Evolutionary conservation across 768 basidiomycete genomes (phyloP).

Genomic region (Plicaturopsis crispa): DNA sequence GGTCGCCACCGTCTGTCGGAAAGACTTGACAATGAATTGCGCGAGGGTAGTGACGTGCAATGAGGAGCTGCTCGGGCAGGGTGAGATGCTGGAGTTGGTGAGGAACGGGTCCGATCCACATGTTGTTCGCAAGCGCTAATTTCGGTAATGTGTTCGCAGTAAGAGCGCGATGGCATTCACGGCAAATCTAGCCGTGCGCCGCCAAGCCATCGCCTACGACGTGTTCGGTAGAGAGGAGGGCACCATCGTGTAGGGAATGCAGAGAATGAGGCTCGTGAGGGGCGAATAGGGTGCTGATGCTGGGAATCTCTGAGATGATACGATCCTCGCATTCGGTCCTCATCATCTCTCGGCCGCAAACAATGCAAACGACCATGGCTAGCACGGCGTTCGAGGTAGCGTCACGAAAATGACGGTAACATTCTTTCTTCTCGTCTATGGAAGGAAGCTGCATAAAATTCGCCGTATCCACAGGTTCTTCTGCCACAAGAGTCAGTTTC

Average conservation of each 20-base stretch:
- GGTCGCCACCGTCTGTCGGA: slow-evolving; percentile 13
- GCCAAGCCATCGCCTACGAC: not conserved
- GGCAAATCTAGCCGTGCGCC: not conserved
- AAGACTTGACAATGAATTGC: slow-evolving; percentile 28
- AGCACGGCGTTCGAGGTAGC: not conserved
- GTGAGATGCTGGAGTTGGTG: slow-evolving; percentile 20
- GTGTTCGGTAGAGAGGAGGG: not conserved
- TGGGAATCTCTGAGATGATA: not conserved
- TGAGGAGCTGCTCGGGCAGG: slow-evolving; percentile 28
- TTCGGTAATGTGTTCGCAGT: slow-evolving; percentile 6
- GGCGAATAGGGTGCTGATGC: not conserved
- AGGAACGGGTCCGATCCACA: slow-evolving; percentile 31
- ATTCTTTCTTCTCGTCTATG: too few species aligned
- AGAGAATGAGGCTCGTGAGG: not conserved
- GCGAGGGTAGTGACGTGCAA: slow-evolving; percentile 21
- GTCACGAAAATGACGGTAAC: not conserved
- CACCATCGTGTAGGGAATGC: not conserved
- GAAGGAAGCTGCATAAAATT: too few species aligned
- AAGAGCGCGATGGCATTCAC: not conserved
- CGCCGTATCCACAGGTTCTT: too few species aligned
- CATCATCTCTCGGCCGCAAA: not conserved
- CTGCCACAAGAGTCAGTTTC: too few species aligned
- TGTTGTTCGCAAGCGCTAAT: slow-evolving; percentile 21
- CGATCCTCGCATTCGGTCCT: not conserved
- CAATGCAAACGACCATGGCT: not conserved